These are phyloP conservation scores for Capronia coronata DNA, from an alignment of 2,329 filamentous ascomycete species.

Conservation along the genomic window DNA sequence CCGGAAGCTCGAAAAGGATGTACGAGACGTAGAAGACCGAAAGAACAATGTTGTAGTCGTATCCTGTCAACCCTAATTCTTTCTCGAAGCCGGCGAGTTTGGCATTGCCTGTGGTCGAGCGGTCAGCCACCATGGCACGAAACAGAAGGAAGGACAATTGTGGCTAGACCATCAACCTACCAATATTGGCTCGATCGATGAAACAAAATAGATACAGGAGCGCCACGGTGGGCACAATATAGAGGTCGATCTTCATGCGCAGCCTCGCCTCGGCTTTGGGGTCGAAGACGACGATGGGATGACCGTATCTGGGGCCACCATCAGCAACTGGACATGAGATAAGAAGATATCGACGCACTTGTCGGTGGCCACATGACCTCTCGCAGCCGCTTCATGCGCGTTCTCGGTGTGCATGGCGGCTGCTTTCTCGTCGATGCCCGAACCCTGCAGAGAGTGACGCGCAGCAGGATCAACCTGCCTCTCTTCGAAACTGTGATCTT, in stretches of 20 bases:
- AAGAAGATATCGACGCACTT: constrained; percentile 32
- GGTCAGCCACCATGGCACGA: constrained; percentile 27
- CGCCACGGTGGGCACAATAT: constrained; percentile 59
- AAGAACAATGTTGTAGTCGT: constrained; percentile 64
- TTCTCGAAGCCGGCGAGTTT: constrained; percentile 58
- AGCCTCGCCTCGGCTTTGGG: constrained; percentile 52
- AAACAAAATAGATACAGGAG: constrained; percentile 67
- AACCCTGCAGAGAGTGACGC: constrained; percentile 19
- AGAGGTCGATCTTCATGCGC: constrained; percentile 59
- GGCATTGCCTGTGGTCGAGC: constrained; percentile 52
- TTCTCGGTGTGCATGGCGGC: constrained; percentile 28
- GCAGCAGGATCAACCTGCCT: constrained; percentile 9
- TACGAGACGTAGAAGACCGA: constrained; percentile 67
- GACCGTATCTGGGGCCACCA: constrained; percentile 40
- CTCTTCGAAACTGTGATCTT: constrained; percentile 15
- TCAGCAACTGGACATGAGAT: background rate
- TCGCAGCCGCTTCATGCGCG: constrained; percentile 29
- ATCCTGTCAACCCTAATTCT: constrained; percentile 53
- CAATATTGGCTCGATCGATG: constrained; percentile 64
- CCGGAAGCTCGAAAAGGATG: constrained; percentile 65
- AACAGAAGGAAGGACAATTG: background rate
- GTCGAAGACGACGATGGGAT: constrained; percentile 50
- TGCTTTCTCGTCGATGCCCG: constrained; percentile 30
- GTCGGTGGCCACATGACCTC: constrained; percentile 45
- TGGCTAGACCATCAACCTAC: constrained; percentile 34